These are phyloP conservation scores for Grigorovia transvaalensis DNA, from an alignment of 805 yeast genomes.

Conservation along the genomic window DNA sequence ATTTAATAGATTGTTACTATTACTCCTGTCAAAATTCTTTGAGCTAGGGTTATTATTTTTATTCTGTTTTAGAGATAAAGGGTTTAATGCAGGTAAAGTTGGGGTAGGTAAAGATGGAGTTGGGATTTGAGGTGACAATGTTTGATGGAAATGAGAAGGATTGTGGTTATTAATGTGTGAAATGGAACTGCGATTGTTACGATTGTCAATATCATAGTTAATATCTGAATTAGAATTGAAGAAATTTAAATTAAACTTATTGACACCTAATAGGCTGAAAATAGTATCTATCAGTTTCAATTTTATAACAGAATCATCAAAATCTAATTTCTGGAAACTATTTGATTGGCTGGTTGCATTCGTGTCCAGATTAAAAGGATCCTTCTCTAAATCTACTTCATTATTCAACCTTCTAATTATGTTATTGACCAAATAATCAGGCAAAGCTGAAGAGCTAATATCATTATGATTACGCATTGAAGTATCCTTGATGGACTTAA, in stretches of 20 bases:
- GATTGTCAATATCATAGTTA: not conserved
- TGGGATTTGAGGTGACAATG: not conserved
- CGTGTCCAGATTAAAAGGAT: not conserved
- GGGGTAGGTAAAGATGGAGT: not conserved
- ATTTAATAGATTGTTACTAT: not conserved
- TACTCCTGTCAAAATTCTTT: not conserved
- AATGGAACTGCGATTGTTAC: not conserved
- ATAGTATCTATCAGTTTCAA: slow-evolving; percentile 62
- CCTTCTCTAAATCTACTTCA: not conserved
- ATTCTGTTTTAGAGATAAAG: not conserved
- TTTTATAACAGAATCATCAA: slow-evolving; percentile 35
- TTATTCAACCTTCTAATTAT: slow-evolving; percentile 36
- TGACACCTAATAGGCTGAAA: slow-evolving; percentile 58
- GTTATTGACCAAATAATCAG: slow-evolving; percentile 52
- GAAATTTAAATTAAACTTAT: slow-evolving; percentile 27
- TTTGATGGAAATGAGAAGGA: not conserved
- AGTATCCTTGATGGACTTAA: not conserved
- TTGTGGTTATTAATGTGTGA: not conserved
- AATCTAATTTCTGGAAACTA: not conserved
- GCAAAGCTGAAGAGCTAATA: slow-evolving; percentile 29
- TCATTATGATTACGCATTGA: slow-evolving; percentile 28
- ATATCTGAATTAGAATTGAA: not conserved
- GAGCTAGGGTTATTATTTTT: not conserved
- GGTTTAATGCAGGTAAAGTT: not conserved
- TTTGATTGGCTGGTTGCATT: not conserved